Percentiles rank a stretch among this genome's conserved stretches.
phyloP scores from a whole-genome alignment of 1,284 basidiomycete species.

The Cyathus olla region DNA sequence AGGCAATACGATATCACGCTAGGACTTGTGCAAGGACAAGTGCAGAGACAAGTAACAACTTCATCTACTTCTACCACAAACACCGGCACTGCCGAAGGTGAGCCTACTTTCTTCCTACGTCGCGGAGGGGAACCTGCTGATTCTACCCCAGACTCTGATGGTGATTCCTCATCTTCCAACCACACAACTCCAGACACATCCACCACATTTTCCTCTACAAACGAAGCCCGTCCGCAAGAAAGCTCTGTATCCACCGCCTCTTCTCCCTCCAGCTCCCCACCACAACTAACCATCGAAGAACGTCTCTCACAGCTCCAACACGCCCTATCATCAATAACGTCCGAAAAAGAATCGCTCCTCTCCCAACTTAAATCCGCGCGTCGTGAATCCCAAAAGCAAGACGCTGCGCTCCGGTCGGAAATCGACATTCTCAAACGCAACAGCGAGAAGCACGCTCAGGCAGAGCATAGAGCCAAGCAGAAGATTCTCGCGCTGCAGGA shows the following conservation, averaged over 20 bases:
- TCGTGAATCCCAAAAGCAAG: conserved; percentile 80
- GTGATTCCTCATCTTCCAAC: conserved; percentile 39
- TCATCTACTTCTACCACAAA: conserved; percentile 44
- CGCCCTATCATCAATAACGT: conserved; percentile 62
- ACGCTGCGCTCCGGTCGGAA: conserved; percentile 77
- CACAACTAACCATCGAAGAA: conserved; percentile 3
- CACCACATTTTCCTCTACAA: conserved; percentile 14
- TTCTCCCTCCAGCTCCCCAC: background rate
- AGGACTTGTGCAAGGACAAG: conserved; percentile 70
- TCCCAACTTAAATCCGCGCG: conserved; percentile 74
- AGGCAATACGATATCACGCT: conserved; percentile 85
- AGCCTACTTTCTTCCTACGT: conserved; percentile 37
- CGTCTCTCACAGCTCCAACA: conserved; percentile 61
- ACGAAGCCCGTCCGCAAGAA: conserved; percentile 27
- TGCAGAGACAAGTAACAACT: conserved; percentile 60
- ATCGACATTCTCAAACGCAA: conserved; percentile 81
- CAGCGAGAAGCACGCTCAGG: conserved; percentile 73
- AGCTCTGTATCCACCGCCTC: conserved; percentile 4
- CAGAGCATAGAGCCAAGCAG: conserved; percentile 76
- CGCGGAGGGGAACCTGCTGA: conserved; percentile 21
- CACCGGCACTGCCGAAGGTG: conserved; percentile 30
- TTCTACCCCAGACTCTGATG: conserved; percentile 28
- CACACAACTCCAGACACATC: conserved; percentile 29
- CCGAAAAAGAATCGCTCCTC: conserved; percentile 71
- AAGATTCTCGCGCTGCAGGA: conserved; percentile 84